Conservation (phyloP, 2,329 filamentous ascomycete species). For the Aspergillus sp. region DNA sequence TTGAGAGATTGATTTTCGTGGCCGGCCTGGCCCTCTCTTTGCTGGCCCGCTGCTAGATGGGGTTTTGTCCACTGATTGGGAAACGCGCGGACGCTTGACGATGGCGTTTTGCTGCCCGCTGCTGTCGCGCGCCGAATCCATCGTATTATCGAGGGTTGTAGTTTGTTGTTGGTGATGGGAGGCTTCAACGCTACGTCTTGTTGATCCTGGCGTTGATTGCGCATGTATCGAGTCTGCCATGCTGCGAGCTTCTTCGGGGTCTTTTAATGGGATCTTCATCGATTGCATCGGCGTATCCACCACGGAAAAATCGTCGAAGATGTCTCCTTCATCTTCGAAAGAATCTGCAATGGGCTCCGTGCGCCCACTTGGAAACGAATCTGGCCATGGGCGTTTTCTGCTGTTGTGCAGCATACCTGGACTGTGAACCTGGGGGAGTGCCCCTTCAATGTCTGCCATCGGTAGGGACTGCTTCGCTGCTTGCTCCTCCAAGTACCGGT, state of each 20-base stretch:
- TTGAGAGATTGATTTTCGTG: conserved; percentile 21
- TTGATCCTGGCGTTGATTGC: conserved; percentile 4
- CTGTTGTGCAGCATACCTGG: conserved; percentile 28
- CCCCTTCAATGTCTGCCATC: conserved; percentile 5
- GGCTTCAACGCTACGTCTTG: conserved; percentile 12
- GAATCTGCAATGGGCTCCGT: conserved; percentile 25
- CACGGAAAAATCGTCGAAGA: conserved; percentile 21
- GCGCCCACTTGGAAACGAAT: conserved; percentile 19
- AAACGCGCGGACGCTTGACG: conserved; percentile 26
- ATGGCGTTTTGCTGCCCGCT: conserved; percentile 15
- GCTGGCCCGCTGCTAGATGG: conserved; percentile 4
- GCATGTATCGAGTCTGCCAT: conserved; percentile 3
- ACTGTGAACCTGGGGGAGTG: conserved; percentile 25
- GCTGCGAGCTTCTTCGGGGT: conserved; percentile 5
- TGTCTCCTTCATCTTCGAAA: conserved; percentile 26
- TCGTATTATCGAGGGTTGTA: conserved; percentile 1
- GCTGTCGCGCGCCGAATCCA: background rate
- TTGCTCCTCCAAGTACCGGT: conserved; percentile 27
- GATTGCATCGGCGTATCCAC: conserved; percentile 14
- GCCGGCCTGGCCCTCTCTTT: conserved; percentile 20
- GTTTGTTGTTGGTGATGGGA: conserved; percentile 5
- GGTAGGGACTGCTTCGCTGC: conserved; percentile 8
- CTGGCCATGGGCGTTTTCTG: conserved; percentile 27
- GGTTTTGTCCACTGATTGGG: conserved; percentile 6
- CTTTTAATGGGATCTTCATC: conserved; percentile 21